Base-by-base conservation (phyloP, 208 protist species). In the Chromosphaera perkinsii region DNA sequence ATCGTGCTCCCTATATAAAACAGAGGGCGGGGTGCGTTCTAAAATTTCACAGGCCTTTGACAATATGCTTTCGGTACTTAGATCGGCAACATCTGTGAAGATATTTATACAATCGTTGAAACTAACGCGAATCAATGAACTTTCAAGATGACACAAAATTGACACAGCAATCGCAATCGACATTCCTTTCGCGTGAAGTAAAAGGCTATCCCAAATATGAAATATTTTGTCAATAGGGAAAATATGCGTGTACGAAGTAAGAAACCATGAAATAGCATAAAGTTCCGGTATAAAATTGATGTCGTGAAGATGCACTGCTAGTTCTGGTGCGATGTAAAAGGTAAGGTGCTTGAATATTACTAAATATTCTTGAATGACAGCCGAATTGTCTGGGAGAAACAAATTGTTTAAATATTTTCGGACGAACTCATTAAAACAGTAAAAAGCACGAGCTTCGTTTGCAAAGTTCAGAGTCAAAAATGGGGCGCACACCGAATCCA, bases 181-280 rank as follows among this genome's bases (percentile, higher is more conserved):
- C n/a, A n/a, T n/a, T n/a, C n/a, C n/a, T n/a, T n/a, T n/a, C n/a
- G n/a, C n/a, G n/a, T n/a, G n/a, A n/a, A n/a, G n/a, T n/a, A 96
- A 71, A 3, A 95, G 59, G 20, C 84, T 84, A 67, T 96, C 92
- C 91, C 91, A 96, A 39, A 95, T 43, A 1, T 79, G 67, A 54
- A 78, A 88, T 10, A 94, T 84, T 61, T 92, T 91, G n/a, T 86
- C 81, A 0, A 90, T 51, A 1, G 91, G 88, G 45, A 92, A 71
- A 24, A 81, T 67, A 71, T 62, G 79, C 12, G 81, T 65, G 48
- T 80, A 85, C 2, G 93, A 75, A 1, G 92, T 92, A 2, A 95
- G 82, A 48, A 94, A 85, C 92, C 92, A 96, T 55, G 86, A 76
- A 35, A 96, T 92, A n/a, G 92, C 90, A 74, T 93, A 96, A 7